A percentile compares a stretch with the other conserved stretches of the same genome.
phyloP scores from a whole-genome alignment of 2,329 filamentous ascomycete genomes.

The Blastomyces parvus region DNA sequence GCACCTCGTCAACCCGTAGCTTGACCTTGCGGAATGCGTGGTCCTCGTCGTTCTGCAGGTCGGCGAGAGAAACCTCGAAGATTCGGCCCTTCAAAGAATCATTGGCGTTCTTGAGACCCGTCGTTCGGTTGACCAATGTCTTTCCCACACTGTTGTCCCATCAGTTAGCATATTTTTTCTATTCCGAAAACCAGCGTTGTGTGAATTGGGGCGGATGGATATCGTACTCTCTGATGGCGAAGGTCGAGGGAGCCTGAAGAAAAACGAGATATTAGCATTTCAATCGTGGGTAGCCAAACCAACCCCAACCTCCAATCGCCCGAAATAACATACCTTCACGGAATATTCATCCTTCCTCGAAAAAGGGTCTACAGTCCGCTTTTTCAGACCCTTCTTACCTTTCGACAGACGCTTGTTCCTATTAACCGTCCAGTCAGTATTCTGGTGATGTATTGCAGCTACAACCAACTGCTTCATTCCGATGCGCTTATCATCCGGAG shows the following conservation, averaged over 20 bases:
- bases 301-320: neutral
- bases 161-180: conserved; percentile 11
- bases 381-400: conserved; percentile 99
- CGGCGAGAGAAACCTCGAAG: conserved; percentile 96
- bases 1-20: conserved; percentile 95
- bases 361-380: conserved; percentile 97
- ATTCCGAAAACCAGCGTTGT: neutral
- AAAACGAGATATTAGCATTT: conserved; percentile 2
- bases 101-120: conserved; percentile 99
- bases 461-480: neutral
- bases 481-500: neutral
- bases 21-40: conserved; percentile 99
- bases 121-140: conserved; percentile 98
- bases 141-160: conserved; percentile 74
- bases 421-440: conserved; percentile 14
- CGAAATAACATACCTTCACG: conserved; percentile 61
- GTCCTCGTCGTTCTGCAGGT: conserved; percentile 99
- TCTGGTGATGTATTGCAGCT: neutral
- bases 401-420: conserved; percentile 99
- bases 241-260: conserved; percentile 79
- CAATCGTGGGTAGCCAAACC: no score
- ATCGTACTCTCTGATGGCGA: conserved; percentile 90
- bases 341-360: conserved; percentile 98
- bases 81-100: conserved; percentile 97
- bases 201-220: conserved; percentile 12